Evolutionary conservation across 164 flowering plant species (phyloP).

Genomic region (Litsea cubeba): DNA sequence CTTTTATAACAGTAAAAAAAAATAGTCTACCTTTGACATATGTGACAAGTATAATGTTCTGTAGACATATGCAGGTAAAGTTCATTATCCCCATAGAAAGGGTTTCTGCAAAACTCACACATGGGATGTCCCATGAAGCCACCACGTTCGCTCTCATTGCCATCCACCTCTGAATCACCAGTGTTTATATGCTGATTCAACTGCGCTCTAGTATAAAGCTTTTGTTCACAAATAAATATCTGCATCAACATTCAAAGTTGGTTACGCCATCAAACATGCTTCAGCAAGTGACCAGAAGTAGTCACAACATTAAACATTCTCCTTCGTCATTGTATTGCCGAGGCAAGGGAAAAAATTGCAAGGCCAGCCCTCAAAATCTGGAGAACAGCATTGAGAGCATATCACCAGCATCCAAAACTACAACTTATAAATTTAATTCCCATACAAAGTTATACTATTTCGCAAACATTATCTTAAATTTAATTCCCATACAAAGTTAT

Average conservation of each 20-base stretch:
- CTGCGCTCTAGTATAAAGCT: conserved; percentile 77
- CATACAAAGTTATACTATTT: background rate
- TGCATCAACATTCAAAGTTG: conserved; percentile 22
- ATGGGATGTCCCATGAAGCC: conserved; percentile 87
- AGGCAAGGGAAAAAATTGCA: background rate
- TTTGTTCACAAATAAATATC: conserved; percentile 97
- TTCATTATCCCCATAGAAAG: conserved; percentile 96
- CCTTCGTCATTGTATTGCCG: background rate
- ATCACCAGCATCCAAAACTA: background rate
- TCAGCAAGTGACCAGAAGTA: background rate
- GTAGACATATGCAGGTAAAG: conserved; percentile 84
- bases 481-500: background rate
- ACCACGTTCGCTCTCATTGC: conserved; percentile 89
- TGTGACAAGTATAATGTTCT: conserved; percentile 89
- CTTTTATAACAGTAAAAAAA: background rate
- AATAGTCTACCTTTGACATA: conserved; percentile 72
- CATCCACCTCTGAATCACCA: conserved; percentile 95
- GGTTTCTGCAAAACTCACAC: conserved; percentile 80
- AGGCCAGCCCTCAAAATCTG: background rate
- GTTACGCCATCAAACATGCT: background rate
- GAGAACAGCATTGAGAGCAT: background rate
- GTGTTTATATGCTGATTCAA: conserved; percentile 70
- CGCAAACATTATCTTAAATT: background rate
- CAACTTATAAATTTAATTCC: background rate
- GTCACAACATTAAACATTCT: background rate